Conservation (phyloP, 2,329 filamentous ascomycete genomes). For the Dactylellina cionopaga region DNA sequence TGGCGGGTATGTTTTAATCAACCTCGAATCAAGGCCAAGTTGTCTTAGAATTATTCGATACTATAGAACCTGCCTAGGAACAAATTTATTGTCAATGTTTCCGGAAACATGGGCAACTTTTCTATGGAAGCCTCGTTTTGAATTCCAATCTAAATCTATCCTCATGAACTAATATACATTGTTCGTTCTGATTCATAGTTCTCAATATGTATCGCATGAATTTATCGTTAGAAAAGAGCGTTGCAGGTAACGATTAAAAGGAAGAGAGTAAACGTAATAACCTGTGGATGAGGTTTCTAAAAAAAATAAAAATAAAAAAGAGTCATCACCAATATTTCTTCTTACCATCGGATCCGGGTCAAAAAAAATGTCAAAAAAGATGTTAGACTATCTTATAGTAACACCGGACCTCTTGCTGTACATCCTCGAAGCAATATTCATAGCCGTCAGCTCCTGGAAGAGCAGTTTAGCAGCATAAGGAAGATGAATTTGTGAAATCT, state of each 20-base stretch:
- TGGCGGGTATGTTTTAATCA: no score
- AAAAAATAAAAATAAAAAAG: background rate
- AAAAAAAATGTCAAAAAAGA: background rate
- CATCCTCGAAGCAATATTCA: conserved; percentile 98
- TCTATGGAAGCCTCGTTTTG: background rate
- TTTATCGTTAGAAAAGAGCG: background rate
- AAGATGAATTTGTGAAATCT: conserved; percentile 96
- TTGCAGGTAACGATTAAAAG: background rate
- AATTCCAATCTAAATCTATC: conserved; percentile 46
- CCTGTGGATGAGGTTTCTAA: background rate
- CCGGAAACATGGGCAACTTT: background rate
- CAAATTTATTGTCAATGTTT: background rate
- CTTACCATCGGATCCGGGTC: background rate
- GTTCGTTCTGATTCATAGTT: conserved; percentile 9
- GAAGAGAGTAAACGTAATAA: background rate
- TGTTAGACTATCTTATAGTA: conserved; percentile 69
- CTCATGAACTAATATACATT: conserved; percentile 38
- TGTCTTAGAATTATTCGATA: no score
- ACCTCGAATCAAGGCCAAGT: no score
- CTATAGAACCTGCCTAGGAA: no score
- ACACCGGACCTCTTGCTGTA: conserved; percentile 87
- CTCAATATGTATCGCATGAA: background rate
- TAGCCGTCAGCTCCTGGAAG: conserved; percentile 96
- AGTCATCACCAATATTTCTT: no score
- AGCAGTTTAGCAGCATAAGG: conserved; percentile 97